These are phyloP conservation scores for Elongisporangium senticosum DNA, from an alignment of 352 stramenopile genomes.

Conservation along the genomic window DNA sequence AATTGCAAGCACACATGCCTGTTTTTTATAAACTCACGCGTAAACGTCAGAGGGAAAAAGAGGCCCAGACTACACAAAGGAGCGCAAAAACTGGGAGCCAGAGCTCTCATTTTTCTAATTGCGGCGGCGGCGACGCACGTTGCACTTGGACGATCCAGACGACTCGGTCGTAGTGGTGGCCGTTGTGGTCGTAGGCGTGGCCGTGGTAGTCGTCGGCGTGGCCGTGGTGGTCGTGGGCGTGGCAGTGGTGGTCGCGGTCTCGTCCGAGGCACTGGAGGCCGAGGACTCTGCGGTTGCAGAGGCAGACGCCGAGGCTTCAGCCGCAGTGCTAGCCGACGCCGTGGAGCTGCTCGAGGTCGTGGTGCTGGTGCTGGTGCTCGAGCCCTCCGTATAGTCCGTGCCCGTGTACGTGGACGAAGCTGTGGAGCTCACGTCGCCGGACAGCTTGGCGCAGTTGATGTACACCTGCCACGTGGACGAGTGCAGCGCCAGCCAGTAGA, in stretches of 20 bases:
- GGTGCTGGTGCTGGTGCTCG: conserved; percentile 7
- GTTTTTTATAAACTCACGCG: background rate
- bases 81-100: background rate
- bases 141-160: conserved; percentile 2
- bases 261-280: conserved; percentile 1
- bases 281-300: background rate
- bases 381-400: conserved; percentile 5
- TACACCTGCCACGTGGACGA: conserved; percentile 35
- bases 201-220: conserved; percentile 5
- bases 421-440: conserved; percentile 9
- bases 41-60: background rate
- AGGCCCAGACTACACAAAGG: background rate
- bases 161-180: background rate
- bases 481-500: conserved; percentile 41
- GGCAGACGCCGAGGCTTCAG: background rate
- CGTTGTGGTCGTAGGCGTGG: conserved; percentile 4
- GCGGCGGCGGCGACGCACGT: background rate
- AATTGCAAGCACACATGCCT: background rate
- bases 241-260: conserved; percentile 11
- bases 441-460: conserved; percentile 19
- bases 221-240: conserved; percentile 6
- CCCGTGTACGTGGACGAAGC: conserved; percentile 8
- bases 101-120: background rate
- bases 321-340: background rate
- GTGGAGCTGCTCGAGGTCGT: conserved; percentile 8